Percentiles rank a stretch among this genome's conserved stretches.
phyloP scores from a whole-genome alignment of 331 rosid species.

The Rhamnella rubrinervis region DNA sequence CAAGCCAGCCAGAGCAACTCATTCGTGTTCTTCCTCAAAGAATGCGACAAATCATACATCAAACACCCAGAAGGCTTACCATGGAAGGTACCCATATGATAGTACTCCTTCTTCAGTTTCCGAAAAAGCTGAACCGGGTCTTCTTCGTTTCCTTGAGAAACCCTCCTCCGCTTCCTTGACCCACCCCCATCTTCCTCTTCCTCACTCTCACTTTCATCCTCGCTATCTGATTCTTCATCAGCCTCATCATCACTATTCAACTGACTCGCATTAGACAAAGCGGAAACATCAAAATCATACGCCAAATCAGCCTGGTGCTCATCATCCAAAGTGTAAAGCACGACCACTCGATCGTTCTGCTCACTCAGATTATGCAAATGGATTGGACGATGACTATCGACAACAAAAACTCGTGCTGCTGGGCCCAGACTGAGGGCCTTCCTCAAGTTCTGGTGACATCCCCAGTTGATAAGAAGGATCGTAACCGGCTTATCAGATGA shows the following conservation, averaged over 20 bases:
- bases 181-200: constrained; percentile 38
- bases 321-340: constrained; percentile 73
- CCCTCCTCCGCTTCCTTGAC: constrained; percentile 57
- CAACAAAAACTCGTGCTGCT: constrained; percentile 57
- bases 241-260: constrained; percentile 49
- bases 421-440: constrained; percentile 46
- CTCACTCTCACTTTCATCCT: constrained; percentile 48
- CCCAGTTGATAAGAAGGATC: constrained; percentile 83
- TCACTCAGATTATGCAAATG: constrained; percentile 78
- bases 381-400: constrained; percentile 88
- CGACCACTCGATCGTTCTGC: constrained; percentile 65
- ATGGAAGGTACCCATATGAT: constrained; percentile 81
- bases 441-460: constrained; percentile 67
- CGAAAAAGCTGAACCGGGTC: constrained; percentile 59
- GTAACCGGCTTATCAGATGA: constrained; percentile 44
- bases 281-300: constrained; percentile 68
- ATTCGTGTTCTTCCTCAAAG: constrained; percentile 74
- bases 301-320: constrained; percentile 83
- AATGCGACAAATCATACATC: constrained; percentile 86
- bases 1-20: constrained; percentile 91
- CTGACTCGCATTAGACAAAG: constrained; percentile 64
- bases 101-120: constrained; percentile 67
- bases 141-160: constrained; percentile 39
- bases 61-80: constrained; percentile 95
- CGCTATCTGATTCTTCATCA: constrained; percentile 46